A percentile compares a stretch with the other conserved stretches of the same genome.
Conservation (phyloP, 768 basidiomycete species). For the Lactarius akahatsu region DNA sequence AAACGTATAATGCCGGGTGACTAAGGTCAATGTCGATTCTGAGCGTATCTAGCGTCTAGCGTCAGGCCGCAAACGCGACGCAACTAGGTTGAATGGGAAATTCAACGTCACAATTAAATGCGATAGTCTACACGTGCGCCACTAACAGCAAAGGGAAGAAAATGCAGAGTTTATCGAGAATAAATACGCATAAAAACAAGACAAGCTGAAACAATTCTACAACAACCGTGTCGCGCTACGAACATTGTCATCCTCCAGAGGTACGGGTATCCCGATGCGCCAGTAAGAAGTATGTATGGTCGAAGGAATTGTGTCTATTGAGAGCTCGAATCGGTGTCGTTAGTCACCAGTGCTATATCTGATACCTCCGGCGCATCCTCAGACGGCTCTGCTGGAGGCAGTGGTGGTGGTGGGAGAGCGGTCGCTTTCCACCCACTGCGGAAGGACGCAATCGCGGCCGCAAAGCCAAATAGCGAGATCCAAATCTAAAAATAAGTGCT, state of each 20-base stretch:
- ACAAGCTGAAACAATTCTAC: neutral
- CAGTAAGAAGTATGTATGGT: neutral
- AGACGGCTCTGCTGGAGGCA: neutral
- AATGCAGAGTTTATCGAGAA: neutral
- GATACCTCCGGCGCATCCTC: neutral
- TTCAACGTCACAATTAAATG: neutral
- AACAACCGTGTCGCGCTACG: neutral
- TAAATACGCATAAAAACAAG: neutral
- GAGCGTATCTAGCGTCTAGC: too few relatives aligned
- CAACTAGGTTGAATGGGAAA: neutral
- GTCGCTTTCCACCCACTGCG: constrained; percentile 29
- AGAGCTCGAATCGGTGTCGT: neutral
- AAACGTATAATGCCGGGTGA: too few relatives aligned
- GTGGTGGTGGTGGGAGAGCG: constrained; percentile 5
- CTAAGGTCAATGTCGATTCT: too few relatives aligned
- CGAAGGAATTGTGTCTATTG: neutral
- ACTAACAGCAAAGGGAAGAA: neutral
- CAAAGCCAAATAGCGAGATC: constrained; percentile 23
- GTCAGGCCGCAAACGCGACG: too few relatives aligned
- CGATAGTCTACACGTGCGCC: neutral
- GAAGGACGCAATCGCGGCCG: constrained; percentile 25
- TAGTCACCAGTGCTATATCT: constrained; percentile 3
- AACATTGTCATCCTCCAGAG: neutral
- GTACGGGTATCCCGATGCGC: neutral
- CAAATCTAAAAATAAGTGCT: constrained; percentile 9